Evolutionary conservation across 2,329 filamentous ascomycete genomes (phyloP), one percentile per base, ranked within the genome.

Genomic region (Fusarium sp.): DNA sequence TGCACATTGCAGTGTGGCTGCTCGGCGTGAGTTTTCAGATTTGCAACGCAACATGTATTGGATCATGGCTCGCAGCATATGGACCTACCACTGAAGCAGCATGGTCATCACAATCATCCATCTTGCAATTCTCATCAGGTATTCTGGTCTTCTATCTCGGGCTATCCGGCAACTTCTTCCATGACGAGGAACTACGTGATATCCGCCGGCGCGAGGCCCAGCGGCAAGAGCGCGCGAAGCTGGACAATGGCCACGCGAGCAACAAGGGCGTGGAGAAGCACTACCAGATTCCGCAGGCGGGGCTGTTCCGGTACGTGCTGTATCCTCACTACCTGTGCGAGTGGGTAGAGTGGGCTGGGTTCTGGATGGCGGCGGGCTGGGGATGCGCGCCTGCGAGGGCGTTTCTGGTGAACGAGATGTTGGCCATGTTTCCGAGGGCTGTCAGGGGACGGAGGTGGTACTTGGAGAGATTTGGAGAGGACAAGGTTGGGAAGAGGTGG

Each of bases 271-370:
- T 83, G 48, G 88, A 93, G 50, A 97, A 96, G 83, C 89, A 97
- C 69, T 98, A 98, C 81, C 90, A 93, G 83, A 89, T 99, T 58
- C 96, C 96, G 1, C 86, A 93, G 78, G 92, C 92, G 56, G 95
- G 95, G 2, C 83, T 97, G 55, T 99, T 98, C 83, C 86, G 88
- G 73, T 92, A 91, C 77, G 89, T 97, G 79, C 87, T 98, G 66
- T 97, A 92, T 81, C 95, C 96, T 74, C 96, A 99, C 81, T 99
- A 98, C 81, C 86, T 97, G n/a, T 93, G 92, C 79, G 96, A 99
- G 84, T 99, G 96, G 96, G 81, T 97, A 59, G 96, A 99, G 86
- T 99, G 96, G 96, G 82, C 88, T 7, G 96, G 96, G 0, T 99
- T 95, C 81, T 95, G 92, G 86, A 88, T 97, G 81, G 88, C 93